Evolutionary conservation across 1,284 basidiomycete genomes (phyloP).

Genomic region (Inonotus obliquus): DNA sequence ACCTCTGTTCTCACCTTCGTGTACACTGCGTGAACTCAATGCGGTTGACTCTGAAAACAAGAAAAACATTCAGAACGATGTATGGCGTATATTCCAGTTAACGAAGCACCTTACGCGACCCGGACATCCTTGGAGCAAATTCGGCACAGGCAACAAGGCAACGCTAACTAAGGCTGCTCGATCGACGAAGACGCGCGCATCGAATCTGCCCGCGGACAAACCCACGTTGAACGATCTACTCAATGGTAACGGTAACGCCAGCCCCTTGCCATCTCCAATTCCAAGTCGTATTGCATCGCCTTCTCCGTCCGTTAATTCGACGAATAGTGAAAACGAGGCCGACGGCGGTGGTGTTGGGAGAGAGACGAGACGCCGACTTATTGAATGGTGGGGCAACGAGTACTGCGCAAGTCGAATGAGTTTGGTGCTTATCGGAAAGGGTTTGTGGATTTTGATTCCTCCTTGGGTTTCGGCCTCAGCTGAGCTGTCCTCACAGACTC

Average conservation of each 20-base stretch:
- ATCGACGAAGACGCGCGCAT: slow-evolving; percentile 41
- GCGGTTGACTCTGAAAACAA: slow-evolving; percentile 98
- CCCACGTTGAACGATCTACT: slow-evolving; percentile 9
- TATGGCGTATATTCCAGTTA: slow-evolving; percentile 96
- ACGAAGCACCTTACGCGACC: slow-evolving; percentile 84
- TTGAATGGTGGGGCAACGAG: slow-evolving; percentile 93
- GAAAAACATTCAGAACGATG: slow-evolving; percentile 94
- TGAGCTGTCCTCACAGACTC: slow-evolving; percentile 50
- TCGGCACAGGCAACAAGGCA: slow-evolving; percentile 88
- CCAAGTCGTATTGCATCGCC: slow-evolving; percentile 60
- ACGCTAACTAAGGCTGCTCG: slow-evolving; percentile 71
- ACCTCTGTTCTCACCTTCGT: slow-evolving; percentile 87
- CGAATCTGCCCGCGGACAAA: slow-evolving; percentile 19
- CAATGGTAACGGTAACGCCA: slow-evolving; percentile 20
- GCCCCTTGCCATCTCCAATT: slow-evolving; percentile 39
- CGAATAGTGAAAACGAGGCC: slow-evolving; percentile 52
- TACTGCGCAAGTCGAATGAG: slow-evolving; percentile 96
- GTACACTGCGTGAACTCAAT: slow-evolving; percentile 91
- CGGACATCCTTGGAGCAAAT: slow-evolving; percentile 89
- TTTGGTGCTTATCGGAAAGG: slow-evolving; percentile 86
- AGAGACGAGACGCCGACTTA: slow-evolving; percentile 86
- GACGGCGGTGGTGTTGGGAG: slow-evolving; percentile 77
- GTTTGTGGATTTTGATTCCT: slow-evolving; percentile 37
- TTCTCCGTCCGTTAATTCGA: slow-evolving; percentile 49
- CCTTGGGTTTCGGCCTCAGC: not conserved